These are phyloP conservation scores for Nothopassalora personata DNA, from an alignment of 2,329 filamentous ascomycete species.

Conservation along the genomic window DNA sequence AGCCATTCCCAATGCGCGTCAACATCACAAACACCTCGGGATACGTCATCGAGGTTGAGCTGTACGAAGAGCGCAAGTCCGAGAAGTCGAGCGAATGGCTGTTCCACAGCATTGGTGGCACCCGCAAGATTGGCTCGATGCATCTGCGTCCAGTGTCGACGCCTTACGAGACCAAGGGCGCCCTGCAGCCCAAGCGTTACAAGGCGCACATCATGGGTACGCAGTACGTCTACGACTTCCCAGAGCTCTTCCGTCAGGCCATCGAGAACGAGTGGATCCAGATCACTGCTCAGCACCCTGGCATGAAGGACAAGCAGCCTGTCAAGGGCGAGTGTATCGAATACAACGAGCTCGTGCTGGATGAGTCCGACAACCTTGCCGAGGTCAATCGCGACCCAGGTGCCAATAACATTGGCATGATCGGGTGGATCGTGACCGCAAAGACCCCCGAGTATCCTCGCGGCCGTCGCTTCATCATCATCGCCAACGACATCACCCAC, in stretches of 20 bases:
- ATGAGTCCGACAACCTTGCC: conserved; percentile 84
- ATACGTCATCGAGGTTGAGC: conserved; percentile 94
- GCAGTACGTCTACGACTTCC: conserved; percentile 99
- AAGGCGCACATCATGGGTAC: conserved; percentile 99
- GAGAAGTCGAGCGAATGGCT: conserved; percentile 93
- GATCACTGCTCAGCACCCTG: conserved; percentile 66
- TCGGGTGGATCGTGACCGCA: conserved; percentile 93
- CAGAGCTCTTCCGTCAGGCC: conserved; percentile 95
- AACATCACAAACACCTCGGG: conserved; percentile 98
- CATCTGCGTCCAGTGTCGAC: conserved; percentile 86
- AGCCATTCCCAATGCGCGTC: conserved; percentile 86
- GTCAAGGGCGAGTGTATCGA: conserved; percentile 85
- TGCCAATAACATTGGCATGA: conserved; percentile 95
- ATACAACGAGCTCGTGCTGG: conserved; percentile 88
- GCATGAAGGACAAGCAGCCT: conserved; percentile 74
- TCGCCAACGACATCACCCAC: conserved; percentile 99
- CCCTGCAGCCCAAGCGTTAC: conserved; percentile 97
- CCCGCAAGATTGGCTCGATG: conserved; percentile 91
- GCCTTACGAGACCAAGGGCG: conserved; percentile 96
- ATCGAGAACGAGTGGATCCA: conserved; percentile 91
- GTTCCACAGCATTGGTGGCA: conserved; percentile 95
- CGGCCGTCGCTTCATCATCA: conserved; percentile 87
- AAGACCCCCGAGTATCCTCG: conserved; percentile 92
- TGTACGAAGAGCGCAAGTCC: conserved; percentile 96
- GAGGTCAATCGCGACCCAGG: conserved; percentile 94